Percentiles rank a stretch among this genome's conserved stretches.
phyloP scores from a whole-genome alignment of 805 yeast species.

The Hagleromyces aurorensis region DNA sequence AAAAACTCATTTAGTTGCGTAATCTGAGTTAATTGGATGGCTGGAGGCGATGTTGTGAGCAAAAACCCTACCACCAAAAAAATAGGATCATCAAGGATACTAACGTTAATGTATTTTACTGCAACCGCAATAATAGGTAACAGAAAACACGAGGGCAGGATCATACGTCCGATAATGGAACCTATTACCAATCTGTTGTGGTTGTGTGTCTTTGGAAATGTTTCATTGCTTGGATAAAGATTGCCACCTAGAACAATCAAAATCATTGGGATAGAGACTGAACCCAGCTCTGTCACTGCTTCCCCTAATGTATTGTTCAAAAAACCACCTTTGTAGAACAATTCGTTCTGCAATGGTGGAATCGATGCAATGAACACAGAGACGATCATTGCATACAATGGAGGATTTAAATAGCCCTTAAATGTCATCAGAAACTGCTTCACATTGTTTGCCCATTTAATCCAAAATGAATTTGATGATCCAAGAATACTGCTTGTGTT shows the following conservation, averaged over 20 bases:
- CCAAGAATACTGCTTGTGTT: conserved; percentile 1
- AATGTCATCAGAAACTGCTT: conserved; percentile 19
- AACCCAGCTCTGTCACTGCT: conserved; percentile 58
- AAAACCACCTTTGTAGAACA: conserved; percentile 54
- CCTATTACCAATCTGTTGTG: conserved; percentile 59
- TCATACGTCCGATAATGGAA: conserved; percentile 69
- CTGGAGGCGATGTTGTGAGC: conserved; percentile 74
- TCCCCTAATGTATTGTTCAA: conserved; percentile 56
- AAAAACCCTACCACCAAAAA: conserved; percentile 69
- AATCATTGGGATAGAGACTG: conserved; percentile 71
- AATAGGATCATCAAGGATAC: conserved; percentile 75
- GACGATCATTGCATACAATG: conserved; percentile 66
- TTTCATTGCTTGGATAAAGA: conserved; percentile 57
- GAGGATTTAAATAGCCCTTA: conserved; percentile 63
- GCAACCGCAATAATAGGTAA: conserved; percentile 58
- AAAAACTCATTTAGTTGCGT: conserved; percentile 68
- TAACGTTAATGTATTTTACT: conserved; percentile 55
- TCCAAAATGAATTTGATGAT: conserved; percentile 8
- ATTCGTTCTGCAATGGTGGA: conserved; percentile 46
- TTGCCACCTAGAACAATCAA: conserved; percentile 74
- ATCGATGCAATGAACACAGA: conserved; percentile 64
- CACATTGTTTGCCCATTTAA: conserved; percentile 11
- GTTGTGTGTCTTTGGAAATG: conserved; percentile 57
- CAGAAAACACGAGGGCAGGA: conserved; percentile 59
- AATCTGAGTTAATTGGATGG: conserved; percentile 74